Evolutionary conservation across 2,329 filamentous ascomycete species (phyloP), one percentile per base, ranked within the genome.

Genomic region (Pezicula neosporulosa): DNA sequence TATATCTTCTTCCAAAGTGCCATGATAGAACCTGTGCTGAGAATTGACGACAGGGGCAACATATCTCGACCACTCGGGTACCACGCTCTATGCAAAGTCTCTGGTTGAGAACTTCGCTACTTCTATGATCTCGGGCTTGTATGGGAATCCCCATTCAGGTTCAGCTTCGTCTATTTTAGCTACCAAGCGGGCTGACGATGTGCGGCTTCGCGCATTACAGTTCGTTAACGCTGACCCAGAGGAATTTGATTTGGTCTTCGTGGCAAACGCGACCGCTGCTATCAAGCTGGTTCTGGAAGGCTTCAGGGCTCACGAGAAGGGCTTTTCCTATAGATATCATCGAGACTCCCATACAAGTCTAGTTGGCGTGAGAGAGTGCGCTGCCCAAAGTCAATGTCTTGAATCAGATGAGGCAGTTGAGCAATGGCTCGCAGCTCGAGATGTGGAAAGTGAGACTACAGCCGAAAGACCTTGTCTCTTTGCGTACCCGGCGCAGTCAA

Each of bases 11-110:
- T 45, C 3, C 10, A 16, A 44, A 54, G 18, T 30, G 10, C n/a
- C n/a, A 16, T 9, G 42, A 15, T 27, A 21, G 9, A 12, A 16
- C n/a, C 9, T 33, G 36, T 19, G 10, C 27, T 43, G 16, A 50
- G 6, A 45, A 46, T 46, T 3, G 12, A 21, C 24, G 30, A 9
- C 50, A 92, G 89, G 80, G 50, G 82, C 82, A 6, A 77, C 85
- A 44, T 97, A 97, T 68, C 85, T 97, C 51, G 93, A 97, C 62
- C 92, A 97, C 86, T 91, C 91, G 0, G 93, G 91, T n/a, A 89
- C 90, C n/a, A 93, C 92, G 0, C 75, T 88, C 1, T 90, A 88
- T 65, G 77, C 90, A 39, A 93, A 87, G 67, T 91, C 89, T 28
- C 71, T 94, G 21, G 85, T 97, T 68, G 87, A 93, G 58, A 76